A percentile compares a stretch with the other conserved stretches of the same genome.
Conservation (phyloP, 1,284 basidiomycete species). For the Taiwanofungus camphoratus region DNA sequence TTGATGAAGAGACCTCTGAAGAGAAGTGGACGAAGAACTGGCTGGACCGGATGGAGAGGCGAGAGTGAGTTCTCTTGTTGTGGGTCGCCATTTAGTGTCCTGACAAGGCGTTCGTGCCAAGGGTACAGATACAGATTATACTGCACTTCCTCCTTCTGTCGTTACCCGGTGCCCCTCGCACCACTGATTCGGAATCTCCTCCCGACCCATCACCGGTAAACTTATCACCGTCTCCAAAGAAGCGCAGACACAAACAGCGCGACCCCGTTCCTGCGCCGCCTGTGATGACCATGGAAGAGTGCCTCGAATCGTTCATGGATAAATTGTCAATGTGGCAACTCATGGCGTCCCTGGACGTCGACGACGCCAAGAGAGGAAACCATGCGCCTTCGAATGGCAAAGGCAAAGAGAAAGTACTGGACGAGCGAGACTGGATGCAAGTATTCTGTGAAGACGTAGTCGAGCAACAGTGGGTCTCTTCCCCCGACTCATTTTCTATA, state of each 20-base stretch:
- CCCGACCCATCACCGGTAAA: constrained; percentile 11
- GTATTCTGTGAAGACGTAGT: constrained; percentile 59
- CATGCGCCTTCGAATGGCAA: constrained; percentile 17
- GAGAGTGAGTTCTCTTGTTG: constrained; percentile 49
- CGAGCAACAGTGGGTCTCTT: constrained; percentile 56
- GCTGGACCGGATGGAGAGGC: constrained; percentile 60
- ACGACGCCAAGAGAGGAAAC: constrained; percentile 11
- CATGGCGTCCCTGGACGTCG: constrained; percentile 34
- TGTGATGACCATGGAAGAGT: constrained; percentile 37
- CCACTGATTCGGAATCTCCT: constrained; percentile 3
- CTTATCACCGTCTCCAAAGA: constrained; percentile 20
- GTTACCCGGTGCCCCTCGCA: constrained; percentile 36
- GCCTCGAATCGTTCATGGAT: constrained; percentile 69
- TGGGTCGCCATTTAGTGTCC: neutral
- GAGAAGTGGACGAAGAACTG: constrained; percentile 48
- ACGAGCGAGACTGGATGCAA: constrained; percentile 68
- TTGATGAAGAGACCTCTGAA: constrained; percentile 24
- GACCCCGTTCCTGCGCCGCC: constrained; percentile 23
- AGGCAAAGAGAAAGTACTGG: constrained; percentile 17
- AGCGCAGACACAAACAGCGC: constrained; percentile 29
- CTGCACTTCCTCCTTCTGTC: constrained; percentile 60
- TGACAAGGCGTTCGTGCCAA: constrained; percentile 24
- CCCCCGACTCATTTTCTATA: constrained; percentile 1
- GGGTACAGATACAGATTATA: constrained; percentile 68
- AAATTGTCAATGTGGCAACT: constrained; percentile 73